Percentiles rank a stretch among this genome's conserved stretches.
These are phyloP conservation scores for Quaeritorhiza haematococci DNA, from an alignment of 371 early-diverging fungal genomes.

Conservation along the genomic window DNA sequence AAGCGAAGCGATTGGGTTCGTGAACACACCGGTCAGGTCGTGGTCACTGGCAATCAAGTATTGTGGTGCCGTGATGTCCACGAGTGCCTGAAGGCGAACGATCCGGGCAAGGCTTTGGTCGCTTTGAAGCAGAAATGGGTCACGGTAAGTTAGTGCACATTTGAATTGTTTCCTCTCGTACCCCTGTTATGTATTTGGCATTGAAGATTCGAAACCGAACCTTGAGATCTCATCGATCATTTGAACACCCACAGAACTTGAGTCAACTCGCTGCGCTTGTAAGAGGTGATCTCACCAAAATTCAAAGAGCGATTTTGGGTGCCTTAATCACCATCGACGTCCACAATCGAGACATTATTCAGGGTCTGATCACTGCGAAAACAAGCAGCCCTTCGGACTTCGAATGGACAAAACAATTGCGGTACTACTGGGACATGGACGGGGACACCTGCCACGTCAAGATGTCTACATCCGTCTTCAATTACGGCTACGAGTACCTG, in stretches of 20 bases:
- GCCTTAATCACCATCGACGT: constrained; percentile 56
- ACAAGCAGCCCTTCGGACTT: constrained; percentile 40
- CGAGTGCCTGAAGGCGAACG: constrained; percentile 34
- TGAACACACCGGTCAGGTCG: constrained; percentile 49
- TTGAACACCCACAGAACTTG: constrained; percentile 23
- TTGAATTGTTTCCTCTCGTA: not conserved
- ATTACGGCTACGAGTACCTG: constrained; percentile 52
- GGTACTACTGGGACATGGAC: constrained; percentile 54
- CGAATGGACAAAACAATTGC: constrained; percentile 51
- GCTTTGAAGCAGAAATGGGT: constrained; percentile 34
- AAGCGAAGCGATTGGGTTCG: constrained; percentile 46
- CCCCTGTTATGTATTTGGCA: too few relatives aligned
- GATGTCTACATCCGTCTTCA: constrained; percentile 47
- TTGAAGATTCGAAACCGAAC: not conserved
- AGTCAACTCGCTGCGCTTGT: constrained; percentile 43
- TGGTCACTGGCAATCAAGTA: constrained; percentile 48
- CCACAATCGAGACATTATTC: constrained; percentile 53
- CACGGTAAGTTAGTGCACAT: constrained; percentile 12
- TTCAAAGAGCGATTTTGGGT: constrained; percentile 47
- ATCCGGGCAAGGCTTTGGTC: constrained; percentile 30
- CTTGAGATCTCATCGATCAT: not conserved
- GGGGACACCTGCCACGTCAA: constrained; percentile 45
- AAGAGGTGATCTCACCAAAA: constrained; percentile 45
- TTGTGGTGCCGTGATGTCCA: constrained; percentile 45
- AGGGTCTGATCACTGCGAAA: constrained; percentile 33